Evolutionary conservation across 108 stramenopile genomes (phyloP).

Genomic region (Conticribra weissflogii): DNA sequence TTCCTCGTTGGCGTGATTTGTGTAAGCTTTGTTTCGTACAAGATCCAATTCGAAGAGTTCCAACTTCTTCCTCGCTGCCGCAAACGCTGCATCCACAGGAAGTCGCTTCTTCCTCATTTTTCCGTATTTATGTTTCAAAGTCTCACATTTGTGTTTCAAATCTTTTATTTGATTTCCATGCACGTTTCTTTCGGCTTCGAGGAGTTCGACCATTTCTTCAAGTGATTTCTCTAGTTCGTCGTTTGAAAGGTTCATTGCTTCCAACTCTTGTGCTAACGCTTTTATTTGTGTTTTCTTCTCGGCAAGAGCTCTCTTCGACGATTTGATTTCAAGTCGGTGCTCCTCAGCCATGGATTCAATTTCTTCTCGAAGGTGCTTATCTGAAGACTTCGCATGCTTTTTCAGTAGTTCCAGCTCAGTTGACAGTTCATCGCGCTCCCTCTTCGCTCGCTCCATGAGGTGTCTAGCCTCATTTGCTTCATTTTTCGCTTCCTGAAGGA

Average conservation of each 20-base stretch:
- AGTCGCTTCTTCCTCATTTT: slow-evolving; percentile 35
- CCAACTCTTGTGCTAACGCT: slow-evolving; percentile 17
- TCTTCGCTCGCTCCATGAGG: background rate
- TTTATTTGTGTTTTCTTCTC: slow-evolving; percentile 16
- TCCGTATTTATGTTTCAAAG: slow-evolving; percentile 13
- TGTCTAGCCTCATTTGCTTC: background rate
- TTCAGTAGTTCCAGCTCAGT: slow-evolving; percentile 8
- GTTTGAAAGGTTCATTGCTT: slow-evolving; percentile 21
- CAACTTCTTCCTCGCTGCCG: slow-evolving; percentile 16
- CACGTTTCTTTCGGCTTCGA: slow-evolving; percentile 8
- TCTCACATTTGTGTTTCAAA: slow-evolving; percentile 10
- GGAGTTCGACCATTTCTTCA: slow-evolving; percentile 21
- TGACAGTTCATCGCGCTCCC: slow-evolving; percentile 13
- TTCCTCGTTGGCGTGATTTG: too few relatives aligned
- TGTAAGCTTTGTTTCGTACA: too few relatives aligned
- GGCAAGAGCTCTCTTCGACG: background rate
- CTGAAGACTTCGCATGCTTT: slow-evolving; percentile 2
- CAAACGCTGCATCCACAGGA: slow-evolving; percentile 35
- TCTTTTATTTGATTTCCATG: slow-evolving; percentile 5
- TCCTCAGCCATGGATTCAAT: slow-evolving; percentile 16
- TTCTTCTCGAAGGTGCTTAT: slow-evolving; percentile 16
- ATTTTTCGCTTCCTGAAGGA: background rate
- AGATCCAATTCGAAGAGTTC: slow-evolving; percentile 13
- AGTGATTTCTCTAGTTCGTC: slow-evolving; percentile 10
- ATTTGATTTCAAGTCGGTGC: background rate